These are phyloP conservation scores for Leccinum solheimii DNA, from an alignment of 1,284 basidiomycete genomes.

Conservation along the genomic window DNA sequence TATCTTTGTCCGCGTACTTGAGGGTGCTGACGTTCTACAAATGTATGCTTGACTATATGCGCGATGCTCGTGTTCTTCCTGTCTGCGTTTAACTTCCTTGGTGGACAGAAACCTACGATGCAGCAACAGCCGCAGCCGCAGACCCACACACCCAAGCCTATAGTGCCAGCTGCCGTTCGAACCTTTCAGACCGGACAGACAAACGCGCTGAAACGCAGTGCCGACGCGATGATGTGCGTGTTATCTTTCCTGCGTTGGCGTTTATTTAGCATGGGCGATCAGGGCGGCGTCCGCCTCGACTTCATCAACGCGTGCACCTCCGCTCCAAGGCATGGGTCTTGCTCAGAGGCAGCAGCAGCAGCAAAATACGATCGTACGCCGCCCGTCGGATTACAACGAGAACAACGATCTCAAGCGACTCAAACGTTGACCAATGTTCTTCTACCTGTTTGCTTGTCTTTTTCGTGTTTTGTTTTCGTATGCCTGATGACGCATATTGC, in stretches of 20 bases:
- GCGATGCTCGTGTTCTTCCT: neutral
- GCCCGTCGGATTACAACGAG: constrained; percentile 45
- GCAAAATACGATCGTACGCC: constrained; percentile 14
- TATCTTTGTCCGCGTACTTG: neutral
- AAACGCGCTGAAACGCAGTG: constrained; percentile 40
- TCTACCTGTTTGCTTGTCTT: neutral
- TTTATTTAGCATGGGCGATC: constrained; percentile 1
- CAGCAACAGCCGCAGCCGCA: constrained; percentile 2
- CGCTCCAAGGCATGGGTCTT: constrained; percentile 47
- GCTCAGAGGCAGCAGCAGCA: constrained; percentile 36
- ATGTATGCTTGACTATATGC: constrained; percentile 6
- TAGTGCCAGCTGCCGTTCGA: constrained; percentile 3
- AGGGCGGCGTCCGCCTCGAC: constrained; percentile 15
- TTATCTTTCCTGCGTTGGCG: neutral
- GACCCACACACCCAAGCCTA: neutral
- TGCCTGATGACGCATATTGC: neutral
- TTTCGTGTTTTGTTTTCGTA: neutral
- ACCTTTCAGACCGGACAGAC: constrained; percentile 10
- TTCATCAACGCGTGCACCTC: constrained; percentile 23
- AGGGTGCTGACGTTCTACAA: neutral
- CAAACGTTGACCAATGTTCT: constrained; percentile 36
- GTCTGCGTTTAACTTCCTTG: neutral
- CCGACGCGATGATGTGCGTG: constrained; percentile 43
- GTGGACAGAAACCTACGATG: neutral
- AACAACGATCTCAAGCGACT: constrained; percentile 51